Percentiles rank a stretch among this genome's conserved stretches.
phyloP scores from a whole-genome alignment of 228 moss, liverwort and hornwort genomes.

The Sphagnum fallax region DNA sequence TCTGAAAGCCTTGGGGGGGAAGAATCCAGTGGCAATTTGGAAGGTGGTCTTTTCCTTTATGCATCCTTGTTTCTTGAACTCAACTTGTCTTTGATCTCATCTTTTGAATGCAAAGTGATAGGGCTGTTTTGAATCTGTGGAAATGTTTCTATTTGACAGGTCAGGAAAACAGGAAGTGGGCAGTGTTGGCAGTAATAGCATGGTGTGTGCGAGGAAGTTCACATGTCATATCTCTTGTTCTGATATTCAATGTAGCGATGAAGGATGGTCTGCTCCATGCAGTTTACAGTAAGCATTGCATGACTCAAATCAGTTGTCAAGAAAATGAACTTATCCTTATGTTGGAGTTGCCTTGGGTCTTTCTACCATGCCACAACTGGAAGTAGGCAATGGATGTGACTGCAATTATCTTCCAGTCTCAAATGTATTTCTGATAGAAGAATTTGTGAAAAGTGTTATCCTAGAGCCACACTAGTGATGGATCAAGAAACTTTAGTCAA shows the following conservation, averaged over 20 bases:
- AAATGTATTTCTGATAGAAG: no score
- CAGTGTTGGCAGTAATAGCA: slow-evolving; percentile 78
- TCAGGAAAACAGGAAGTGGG: slow-evolving; percentile 66
- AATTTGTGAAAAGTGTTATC: no score
- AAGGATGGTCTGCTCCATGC: slow-evolving; percentile 90
- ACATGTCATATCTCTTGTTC: slow-evolving; percentile 76
- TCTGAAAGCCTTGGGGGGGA: slow-evolving; percentile 50
- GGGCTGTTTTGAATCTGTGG: neutral
- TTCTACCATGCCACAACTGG: no score
- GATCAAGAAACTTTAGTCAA: neutral
- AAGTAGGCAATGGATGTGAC: no score
- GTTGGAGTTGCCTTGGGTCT: no score
- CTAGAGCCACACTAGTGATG: no score
- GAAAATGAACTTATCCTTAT: no score
- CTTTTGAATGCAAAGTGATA: no score
- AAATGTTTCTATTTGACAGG: slow-evolving; percentile 29
- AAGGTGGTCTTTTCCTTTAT: neutral
- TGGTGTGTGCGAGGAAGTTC: slow-evolving; percentile 89
- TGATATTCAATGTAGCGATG: slow-evolving; percentile 84
- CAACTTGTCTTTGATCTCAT: no score
- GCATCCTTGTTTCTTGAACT: no score
- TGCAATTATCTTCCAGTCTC: no score
- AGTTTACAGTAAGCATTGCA: slow-evolving; percentile 62
- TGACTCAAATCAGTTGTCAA: neutral
- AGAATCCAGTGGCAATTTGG: slow-evolving; percentile 31